Conservation (phyloP, 2,329 filamentous ascomycete species). For the Pestalotiopsis sp. region DNA sequence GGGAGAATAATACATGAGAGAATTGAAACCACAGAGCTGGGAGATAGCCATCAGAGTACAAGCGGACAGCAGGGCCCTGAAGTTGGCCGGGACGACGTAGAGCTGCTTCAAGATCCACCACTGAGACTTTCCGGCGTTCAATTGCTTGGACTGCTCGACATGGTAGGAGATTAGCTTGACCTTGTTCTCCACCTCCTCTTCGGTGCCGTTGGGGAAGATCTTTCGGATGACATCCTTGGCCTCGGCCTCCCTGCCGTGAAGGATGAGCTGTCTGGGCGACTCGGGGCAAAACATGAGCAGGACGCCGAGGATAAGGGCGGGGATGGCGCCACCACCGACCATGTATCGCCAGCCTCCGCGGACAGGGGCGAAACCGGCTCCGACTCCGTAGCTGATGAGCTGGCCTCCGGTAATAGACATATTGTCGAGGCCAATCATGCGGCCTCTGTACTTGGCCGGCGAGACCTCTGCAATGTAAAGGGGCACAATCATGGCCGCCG, state of each 20-base stretch:
- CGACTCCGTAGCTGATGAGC: slow-evolving; percentile 8
- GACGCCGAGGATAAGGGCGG: neutral
- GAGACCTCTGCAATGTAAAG: slow-evolving; percentile 25
- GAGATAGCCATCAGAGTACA: slow-evolving; percentile 10
- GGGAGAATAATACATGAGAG: slow-evolving; percentile 12
- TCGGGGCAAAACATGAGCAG: slow-evolving; percentile 11
- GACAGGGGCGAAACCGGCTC: slow-evolving; percentile 3
- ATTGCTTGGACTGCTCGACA: slow-evolving; percentile 9
- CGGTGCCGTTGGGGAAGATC: slow-evolving; percentile 7
- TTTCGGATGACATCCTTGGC: slow-evolving; percentile 4
- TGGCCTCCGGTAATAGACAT: slow-evolving; percentile 17
- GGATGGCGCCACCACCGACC: slow-evolving; percentile 9
- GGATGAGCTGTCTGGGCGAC: slow-evolving; percentile 9
- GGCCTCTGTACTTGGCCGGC: slow-evolving; percentile 21
- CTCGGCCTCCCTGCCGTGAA: neutral
- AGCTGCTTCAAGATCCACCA: slow-evolving; percentile 12
- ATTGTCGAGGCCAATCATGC: slow-evolving; percentile 25
- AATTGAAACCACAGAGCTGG: slow-evolving; percentile 6
- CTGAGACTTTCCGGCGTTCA: slow-evolving; percentile 1
- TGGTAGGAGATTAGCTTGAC: slow-evolving; percentile 3
- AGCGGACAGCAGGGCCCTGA: slow-evolving; percentile 1
- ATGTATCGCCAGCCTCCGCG: slow-evolving; percentile 9
- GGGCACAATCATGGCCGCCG: slow-evolving; percentile 48
- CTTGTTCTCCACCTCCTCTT: slow-evolving; percentile 9
- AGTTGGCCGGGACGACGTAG: slow-evolving; percentile 9